Evolutionary conservation across 2,329 filamentous ascomycete genomes (phyloP), one percentile per base, ranked within the genome.

Genomic region (Pseudogymnoascus destructans): DNA sequence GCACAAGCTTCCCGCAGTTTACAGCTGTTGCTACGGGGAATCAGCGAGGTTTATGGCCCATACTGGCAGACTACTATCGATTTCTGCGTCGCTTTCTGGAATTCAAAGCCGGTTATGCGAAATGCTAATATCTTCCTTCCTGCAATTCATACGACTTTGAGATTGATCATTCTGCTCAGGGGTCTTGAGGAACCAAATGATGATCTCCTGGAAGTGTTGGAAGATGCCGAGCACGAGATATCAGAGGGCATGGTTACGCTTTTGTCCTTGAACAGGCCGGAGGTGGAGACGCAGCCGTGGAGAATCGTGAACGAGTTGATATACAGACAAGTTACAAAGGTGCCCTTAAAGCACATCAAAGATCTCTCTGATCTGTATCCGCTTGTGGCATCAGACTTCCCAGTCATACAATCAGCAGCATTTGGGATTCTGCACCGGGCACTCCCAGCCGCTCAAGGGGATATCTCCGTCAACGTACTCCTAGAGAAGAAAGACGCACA

Each of bases 21-120:
- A 57, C 73, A 79, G 1, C 72, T 75, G 3, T 73, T 95, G 3
- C 71, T 96, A 0, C 87, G 88, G 1, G 79, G 79, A 38, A 85
- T 96, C 64, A 80, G 82, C 60, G 86, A 90, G 52, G 82, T 95
- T 0, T 96, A 95, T 65, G 93, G 92, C 0, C 81, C 87, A 0
- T 88, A 95, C 67, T 98, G 93, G 93, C 79, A 84, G 56, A 79
- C 79, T 54, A 71, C 78, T 0, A 71, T 89, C 15, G 74, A 79
- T 32, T 79, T 82, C 55, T 79, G 85, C 60, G 72, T 78, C 9
- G 70, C 73, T 6, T 71, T 82, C 0, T 87, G 85, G 82, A 72
- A 73, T 2, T 73, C 74, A 3, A 75, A 56, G 5, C 73, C 0
- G 68, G 69, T 9, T 69, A 60, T 70, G 1, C 73, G 75, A 5